Base-by-base conservation (phyloP, 2,329 filamentous ascomycete species). In the Aspergillus udagawae region DNA sequence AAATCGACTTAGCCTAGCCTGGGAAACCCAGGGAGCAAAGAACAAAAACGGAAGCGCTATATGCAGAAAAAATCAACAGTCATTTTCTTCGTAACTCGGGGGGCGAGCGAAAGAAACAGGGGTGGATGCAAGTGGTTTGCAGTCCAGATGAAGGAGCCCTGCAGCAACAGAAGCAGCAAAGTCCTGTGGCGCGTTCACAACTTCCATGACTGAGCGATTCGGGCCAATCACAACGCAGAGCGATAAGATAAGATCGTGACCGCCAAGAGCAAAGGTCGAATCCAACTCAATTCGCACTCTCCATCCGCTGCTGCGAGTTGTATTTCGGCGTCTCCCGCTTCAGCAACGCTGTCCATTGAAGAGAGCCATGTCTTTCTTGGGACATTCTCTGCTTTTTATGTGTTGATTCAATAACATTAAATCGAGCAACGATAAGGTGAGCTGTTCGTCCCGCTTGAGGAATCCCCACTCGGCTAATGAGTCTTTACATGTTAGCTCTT, bases 231-330 rank as follows among this genome's bases (percentile, higher is more conserved):
- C 27, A 54, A 50, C 6, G 32, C 12, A 27, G 27, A 52, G 20
- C 69, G 72, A 75, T 75, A 73, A 75, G 72, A 75, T 75, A 73
- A 73, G 72, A 74, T 74, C 6, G 68, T 67, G 63, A 67, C 66
- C 65, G 63, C 62, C 65, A 68, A 65, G 65, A 53, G 59, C 52
- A 61, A 54, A 51, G 44, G 23, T 55, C 55, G 55, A 65, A 59
- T 63, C 60, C 59, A 47, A 21, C 10, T 27, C 20, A 25, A 47
- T 59, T 57, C 59, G 53, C 48, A 54, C 9, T 41, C 44, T 52
- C 42, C 20, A 6, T 38, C 38, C 21, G 28, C 54, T 47, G 53
- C 55, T 55, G 41, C 35, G 51, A 25, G 44, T 51, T 52, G 42
- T 49, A 44, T 45, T 51, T 29, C 27, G 25, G 27, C 27, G 25